phyloP scores from a whole-genome alignment of 768 basidiomycete genomes.

The Russula vinacea region DNA sequence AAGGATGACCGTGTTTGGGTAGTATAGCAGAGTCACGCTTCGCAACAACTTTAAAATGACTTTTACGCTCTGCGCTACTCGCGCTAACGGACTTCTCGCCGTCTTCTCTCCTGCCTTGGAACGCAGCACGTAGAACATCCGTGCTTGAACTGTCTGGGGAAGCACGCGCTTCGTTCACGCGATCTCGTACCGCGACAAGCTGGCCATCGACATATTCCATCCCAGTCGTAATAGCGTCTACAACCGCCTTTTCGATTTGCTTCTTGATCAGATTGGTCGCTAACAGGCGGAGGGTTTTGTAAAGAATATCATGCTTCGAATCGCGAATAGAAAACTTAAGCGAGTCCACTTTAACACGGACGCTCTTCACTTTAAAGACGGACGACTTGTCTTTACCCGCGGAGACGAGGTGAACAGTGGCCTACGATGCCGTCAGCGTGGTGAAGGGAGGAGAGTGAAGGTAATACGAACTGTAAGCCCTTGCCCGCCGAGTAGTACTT shows the following conservation, averaged over 20 bases:
- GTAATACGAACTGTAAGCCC: conserved; percentile 59
- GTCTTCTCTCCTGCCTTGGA: conserved; percentile 56
- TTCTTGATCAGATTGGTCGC: conserved; percentile 82
- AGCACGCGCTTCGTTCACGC: conserved; percentile 52
- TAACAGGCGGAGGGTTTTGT: conserved; percentile 78
- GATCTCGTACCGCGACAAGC: conserved; percentile 80
- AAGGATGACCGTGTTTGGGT: conserved; percentile 57
- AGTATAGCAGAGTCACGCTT: conserved; percentile 66
- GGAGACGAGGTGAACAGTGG: conserved; percentile 57
- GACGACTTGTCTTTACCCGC: conserved; percentile 63
- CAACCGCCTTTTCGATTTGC: conserved; percentile 59
- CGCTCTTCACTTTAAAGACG: conserved; percentile 68
- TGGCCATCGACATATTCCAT: conserved; percentile 88
- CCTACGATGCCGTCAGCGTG: conserved; percentile 34
- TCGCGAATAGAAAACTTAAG: conserved; percentile 91
- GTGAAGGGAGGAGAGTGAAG: too few species aligned
- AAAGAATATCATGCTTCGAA: conserved; percentile 83
- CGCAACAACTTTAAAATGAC: conserved; percentile 80
- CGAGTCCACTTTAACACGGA: conserved; percentile 77
- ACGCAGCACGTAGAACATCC: conserved; percentile 63
- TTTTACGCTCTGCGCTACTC: conserved; percentile 43
- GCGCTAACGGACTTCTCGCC: conserved; percentile 39
- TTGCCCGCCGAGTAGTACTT: conserved; percentile 78
- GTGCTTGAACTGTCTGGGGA: conserved; percentile 39
- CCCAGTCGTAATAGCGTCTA: conserved; percentile 69